These are phyloP conservation scores for Aspergillus panamensis DNA, from an alignment of 495 filamentous ascomycete species.

Conservation along the genomic window DNA sequence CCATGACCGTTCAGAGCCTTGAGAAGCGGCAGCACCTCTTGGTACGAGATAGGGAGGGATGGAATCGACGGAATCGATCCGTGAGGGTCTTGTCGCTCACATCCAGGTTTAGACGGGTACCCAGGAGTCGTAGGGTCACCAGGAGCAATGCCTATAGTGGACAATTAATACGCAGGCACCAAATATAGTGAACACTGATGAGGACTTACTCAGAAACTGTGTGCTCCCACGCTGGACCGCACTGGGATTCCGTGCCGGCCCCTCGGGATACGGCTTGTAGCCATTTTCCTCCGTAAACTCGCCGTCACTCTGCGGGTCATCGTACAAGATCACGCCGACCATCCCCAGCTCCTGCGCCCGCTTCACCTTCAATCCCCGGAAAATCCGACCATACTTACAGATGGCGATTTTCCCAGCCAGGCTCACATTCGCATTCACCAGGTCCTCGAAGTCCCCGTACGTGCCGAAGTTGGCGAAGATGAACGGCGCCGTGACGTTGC, in stretches of 20 bases:
- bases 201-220: slow-evolving; percentile 67
- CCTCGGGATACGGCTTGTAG: slow-evolving; percentile 74
- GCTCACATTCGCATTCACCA: slow-evolving; percentile 69
- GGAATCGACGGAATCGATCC: slow-evolving; percentile 76
- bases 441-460: slow-evolving; percentile 78
- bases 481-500: slow-evolving; percentile 80
- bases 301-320: slow-evolving; percentile 87
- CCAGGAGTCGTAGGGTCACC: slow-evolving; percentile 85
- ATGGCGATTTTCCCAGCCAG: slow-evolving; percentile 84
- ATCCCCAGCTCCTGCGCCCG: slow-evolving; percentile 89
- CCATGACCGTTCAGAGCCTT: slow-evolving; percentile 88
- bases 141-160: slow-evolving; percentile 51
- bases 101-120: slow-evolving; percentile 89
- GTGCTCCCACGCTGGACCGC: slow-evolving; percentile 91
- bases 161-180: slow-evolving; percentile 1
- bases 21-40: slow-evolving; percentile 79
- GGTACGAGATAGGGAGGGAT: slow-evolving; percentile 87
- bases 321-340: slow-evolving; percentile 81
- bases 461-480: slow-evolving; percentile 91
- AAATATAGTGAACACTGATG: not conserved
- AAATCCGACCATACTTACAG: slow-evolving; percentile 79
- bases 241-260: slow-evolving; percentile 81
- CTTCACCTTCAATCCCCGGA: slow-evolving; percentile 90
- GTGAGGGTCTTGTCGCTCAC: slow-evolving; percentile 68
- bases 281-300: slow-evolving; percentile 78